Percentiles rank a stretch among this genome's conserved stretches.
These are phyloP conservation scores for Tetrahymena elliotti DNA, from an alignment of 73 alveolate species.

Conservation along the genomic window DNA sequence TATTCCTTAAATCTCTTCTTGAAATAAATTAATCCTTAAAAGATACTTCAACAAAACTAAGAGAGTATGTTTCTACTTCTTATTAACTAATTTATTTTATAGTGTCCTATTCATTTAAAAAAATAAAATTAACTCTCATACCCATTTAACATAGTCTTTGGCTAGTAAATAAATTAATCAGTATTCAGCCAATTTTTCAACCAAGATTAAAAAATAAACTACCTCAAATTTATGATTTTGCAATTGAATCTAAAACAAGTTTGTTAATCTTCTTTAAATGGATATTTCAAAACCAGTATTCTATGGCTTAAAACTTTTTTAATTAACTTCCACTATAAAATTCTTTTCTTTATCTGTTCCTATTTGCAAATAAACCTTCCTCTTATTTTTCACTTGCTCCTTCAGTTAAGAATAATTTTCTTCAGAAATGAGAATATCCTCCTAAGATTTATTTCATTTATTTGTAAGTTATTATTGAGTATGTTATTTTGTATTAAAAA, in stretches of 20 bases:
- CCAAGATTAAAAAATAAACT: not conserved
- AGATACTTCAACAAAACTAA: not conserved
- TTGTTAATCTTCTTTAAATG: not conserved
- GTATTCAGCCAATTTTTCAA: not conserved
- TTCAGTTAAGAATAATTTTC: not conserved
- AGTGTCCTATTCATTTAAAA: not conserved
- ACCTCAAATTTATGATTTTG: not conserved
- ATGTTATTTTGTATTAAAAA: not conserved
- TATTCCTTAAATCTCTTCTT: not conserved
- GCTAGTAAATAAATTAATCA: no score
- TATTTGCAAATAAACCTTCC: not conserved
- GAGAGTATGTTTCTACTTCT: not conserved
- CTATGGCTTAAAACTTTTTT: not conserved
- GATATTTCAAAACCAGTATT: not conserved
- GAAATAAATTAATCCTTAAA: not conserved
- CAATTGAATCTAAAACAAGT: not conserved
- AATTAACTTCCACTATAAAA: not conserved
- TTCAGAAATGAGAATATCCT: not conserved
- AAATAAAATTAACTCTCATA: not conserved
- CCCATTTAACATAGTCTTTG: not conserved
- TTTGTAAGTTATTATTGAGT: no score
- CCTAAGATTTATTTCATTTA: not conserved
- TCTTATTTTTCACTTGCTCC: not conserved
- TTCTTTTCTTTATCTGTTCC: not conserved
- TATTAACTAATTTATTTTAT: not conserved